Base-by-base conservation (phyloP, 2,329 filamentous ascomycete species). In the Blastomyces silverae region DNA sequence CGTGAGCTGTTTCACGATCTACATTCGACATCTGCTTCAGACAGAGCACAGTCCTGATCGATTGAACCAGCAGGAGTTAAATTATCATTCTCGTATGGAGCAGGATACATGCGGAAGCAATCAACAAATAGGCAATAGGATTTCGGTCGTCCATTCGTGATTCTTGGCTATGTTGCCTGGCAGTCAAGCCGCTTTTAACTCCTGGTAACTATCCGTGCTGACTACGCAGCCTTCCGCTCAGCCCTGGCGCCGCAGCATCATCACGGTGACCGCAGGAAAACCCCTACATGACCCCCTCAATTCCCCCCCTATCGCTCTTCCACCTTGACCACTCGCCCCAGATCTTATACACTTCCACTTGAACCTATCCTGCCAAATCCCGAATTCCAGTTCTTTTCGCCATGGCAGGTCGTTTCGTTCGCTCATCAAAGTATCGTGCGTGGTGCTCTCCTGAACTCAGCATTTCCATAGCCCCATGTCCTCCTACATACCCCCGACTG, bases 381-480 rank as follows among this genome's bases (percentile, higher is more conserved):
- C 37, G 7, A 17, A 22, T 20, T 37, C 42, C 37, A 13, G 2
- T 28, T 48, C 8, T 3, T 20, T 34, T 42, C 25, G 42, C 64
- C 64, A 90, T 90, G 87, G 84, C 87, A 71, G 87, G 87, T 73
- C 85, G 87, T 75, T 90, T 90, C 77, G 87, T 89, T 74, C 84
- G 87, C 79, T 84, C 87, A 71, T 89, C 87, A 74, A 90, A 90
- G 77, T 90, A 89, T 79, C 85, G 87, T 89, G 65, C 66, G 34
- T 63, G 57, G 42, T 44, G 52, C 58, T 62, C 67, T 62, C 65
- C 64, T 55, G 44, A 62, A 50, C 66, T 66, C 64, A 44, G 60
- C 66, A 11, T 37, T 11, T 37, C 34, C 34, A 10, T 37, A 11
- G 10, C 69, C 70, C 67, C 68, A 65, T 56, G n/a, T 22, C 31